phyloP scores from a whole-genome alignment of 805 yeast genomes.

The Metschnikowia baotianmanensis region DNA sequence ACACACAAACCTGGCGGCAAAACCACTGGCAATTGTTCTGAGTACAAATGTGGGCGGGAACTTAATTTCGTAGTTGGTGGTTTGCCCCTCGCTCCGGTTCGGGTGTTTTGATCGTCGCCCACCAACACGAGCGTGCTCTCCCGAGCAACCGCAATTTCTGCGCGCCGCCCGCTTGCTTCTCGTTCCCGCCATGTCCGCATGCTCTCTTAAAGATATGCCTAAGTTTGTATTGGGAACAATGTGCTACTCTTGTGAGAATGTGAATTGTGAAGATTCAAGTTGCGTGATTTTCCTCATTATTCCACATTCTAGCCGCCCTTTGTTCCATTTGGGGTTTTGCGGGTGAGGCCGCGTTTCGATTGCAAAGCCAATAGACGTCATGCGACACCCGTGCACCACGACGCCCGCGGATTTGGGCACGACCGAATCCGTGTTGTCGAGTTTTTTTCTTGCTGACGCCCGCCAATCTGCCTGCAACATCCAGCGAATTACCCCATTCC shows the following conservation, averaged over 20 bases:
- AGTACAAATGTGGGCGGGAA: no score
- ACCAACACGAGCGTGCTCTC: neutral
- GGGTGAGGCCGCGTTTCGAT: slow-evolving; percentile 9
- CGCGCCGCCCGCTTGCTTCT: slow-evolving; percentile 6
- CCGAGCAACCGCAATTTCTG: slow-evolving; percentile 10
- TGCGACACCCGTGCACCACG: slow-evolving; percentile 21
- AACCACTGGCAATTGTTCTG: no score
- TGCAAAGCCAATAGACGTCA: slow-evolving; percentile 9
- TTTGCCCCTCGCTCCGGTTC: neutral
- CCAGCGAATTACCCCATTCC: neutral
- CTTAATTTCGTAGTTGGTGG: no score
- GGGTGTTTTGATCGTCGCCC: slow-evolving; percentile 9
- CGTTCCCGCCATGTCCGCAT: no score
- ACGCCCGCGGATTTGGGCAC: slow-evolving; percentile 21
- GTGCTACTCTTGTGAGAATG: no score
- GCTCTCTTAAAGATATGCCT: no score
- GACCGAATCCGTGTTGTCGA: slow-evolving; percentile 21
- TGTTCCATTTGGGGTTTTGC: slow-evolving; percentile 1
- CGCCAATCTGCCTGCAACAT: neutral
- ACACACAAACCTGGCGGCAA: no score
- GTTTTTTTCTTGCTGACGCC: slow-evolving; percentile 16
- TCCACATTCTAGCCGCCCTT: neutral
- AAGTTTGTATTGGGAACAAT: no score
- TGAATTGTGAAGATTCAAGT: no score
- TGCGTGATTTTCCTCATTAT: no score